Percentiles rank a stretch among this genome's conserved stretches.
These are phyloP conservation scores for Morella rubra DNA, from an alignment of 306 rosid genomes.

Conservation along the genomic window DNA sequence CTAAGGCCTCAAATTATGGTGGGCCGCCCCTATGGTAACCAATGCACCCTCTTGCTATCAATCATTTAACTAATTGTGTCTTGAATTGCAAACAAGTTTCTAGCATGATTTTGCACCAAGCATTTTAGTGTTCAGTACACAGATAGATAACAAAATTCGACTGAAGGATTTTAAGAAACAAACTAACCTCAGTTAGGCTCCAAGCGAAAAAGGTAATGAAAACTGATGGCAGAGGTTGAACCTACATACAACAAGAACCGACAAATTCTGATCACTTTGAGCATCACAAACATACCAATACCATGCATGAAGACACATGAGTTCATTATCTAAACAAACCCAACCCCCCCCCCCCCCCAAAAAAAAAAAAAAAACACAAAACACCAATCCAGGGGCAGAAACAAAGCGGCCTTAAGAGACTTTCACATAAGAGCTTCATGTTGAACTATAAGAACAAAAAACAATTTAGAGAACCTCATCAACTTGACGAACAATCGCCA, in stretches of 20 bases:
- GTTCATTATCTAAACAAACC: not conserved
- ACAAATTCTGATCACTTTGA: not conserved
- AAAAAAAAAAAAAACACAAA: no score
- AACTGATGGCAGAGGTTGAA: constrained; percentile 68
- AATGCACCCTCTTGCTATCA: not conserved
- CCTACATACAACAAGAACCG: constrained; percentile 43
- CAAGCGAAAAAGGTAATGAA: constrained; percentile 78
- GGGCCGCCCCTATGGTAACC: not conserved
- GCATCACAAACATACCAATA: constrained; percentile 3
- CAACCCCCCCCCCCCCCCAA: not conserved
- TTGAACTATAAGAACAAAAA: constrained; percentile 1
- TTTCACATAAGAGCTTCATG: not conserved
- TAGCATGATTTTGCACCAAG: not conserved
- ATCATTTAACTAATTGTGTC: not conserved
- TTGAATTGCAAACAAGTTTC: not conserved
- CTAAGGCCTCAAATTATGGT: no score
- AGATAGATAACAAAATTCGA: not conserved
- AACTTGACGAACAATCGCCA: constrained; percentile 52
- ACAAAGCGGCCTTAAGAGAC: constrained; percentile 2
- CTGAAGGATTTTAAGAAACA: not conserved
- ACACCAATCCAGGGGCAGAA: constrained; percentile 23
- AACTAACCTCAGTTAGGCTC: constrained; percentile 77
- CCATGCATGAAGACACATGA: not conserved
- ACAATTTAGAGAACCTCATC: constrained; percentile 51
- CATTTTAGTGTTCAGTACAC: not conserved